phyloP scores from a whole-genome alignment of 2,329 filamentous ascomycete genomes.

The Acarospora socialis region DNA sequence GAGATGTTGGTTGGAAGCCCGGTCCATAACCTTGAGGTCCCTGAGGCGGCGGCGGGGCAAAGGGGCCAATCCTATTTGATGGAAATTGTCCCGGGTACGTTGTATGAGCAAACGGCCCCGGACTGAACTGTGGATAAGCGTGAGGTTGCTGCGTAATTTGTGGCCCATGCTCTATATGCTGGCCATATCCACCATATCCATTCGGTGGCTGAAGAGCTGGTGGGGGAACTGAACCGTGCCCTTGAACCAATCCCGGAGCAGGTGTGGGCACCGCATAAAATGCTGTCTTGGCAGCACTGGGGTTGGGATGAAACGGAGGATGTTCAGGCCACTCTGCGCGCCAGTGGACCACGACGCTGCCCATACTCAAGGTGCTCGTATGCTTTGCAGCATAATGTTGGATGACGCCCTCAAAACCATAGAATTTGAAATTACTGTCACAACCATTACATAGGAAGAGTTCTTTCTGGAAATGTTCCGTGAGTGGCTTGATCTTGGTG shows the following conservation, averaged over 20 bases:
- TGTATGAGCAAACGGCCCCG: not conserved
- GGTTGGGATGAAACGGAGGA: conserved; percentile 56
- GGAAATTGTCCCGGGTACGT: too few relatives aligned
- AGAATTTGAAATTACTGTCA: conserved; percentile 49
- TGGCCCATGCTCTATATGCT: not conserved
- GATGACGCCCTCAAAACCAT: conserved; percentile 63
- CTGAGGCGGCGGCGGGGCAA: too few relatives aligned
- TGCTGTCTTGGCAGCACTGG: conserved; percentile 30
- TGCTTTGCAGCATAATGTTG: conserved; percentile 79
- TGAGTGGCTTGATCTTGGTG: conserved; percentile 56
- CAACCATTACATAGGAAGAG: conserved; percentile 64
- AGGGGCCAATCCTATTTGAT: too few relatives aligned
- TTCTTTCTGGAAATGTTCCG: conserved; percentile 52
- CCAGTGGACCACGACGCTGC: conserved; percentile 64
- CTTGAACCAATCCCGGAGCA: conserved; percentile 11
- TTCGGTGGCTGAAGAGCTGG: not conserved
- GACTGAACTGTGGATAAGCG: not conserved
- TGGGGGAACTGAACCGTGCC: not conserved
- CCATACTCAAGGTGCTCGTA: conserved; percentile 52
- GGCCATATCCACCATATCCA: not conserved
- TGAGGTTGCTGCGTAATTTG: not conserved
- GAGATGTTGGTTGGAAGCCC: too few relatives aligned
- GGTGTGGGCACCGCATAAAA: conserved; percentile 23
- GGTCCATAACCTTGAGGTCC: too few relatives aligned
- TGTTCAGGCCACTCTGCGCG: conserved; percentile 64